phyloP scores from a whole-genome alignment of 257 asterid genomes.

The Nicotiana tomentosiformis region DNA sequence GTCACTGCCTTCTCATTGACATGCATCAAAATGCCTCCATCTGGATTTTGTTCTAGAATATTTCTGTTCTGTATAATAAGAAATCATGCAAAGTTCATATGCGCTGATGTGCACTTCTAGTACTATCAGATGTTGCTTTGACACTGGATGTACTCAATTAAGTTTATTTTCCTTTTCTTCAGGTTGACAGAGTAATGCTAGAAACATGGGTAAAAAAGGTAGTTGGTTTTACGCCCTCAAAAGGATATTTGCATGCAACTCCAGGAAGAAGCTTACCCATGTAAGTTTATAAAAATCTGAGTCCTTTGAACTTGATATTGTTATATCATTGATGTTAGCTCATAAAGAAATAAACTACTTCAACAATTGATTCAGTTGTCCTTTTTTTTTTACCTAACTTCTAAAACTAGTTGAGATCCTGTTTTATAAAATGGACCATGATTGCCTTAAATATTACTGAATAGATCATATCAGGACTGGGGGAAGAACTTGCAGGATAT shows the following conservation, averaged over 20 bases:
- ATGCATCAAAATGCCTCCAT: background rate
- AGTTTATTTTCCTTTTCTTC: conserved; percentile 8
- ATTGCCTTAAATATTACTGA: background rate
- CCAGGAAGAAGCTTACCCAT: conserved; percentile 57
- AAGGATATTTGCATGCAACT: conserved; percentile 56
- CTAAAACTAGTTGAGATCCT: background rate
- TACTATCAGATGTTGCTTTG: background rate
- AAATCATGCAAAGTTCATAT: background rate
- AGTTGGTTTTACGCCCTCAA: conserved; percentile 94
- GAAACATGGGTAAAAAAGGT: conserved; percentile 92
- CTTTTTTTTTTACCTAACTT: background rate
- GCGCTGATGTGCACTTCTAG: background rate
- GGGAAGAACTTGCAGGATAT: background rate
- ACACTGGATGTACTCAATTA: background rate
- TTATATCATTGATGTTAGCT: background rate
- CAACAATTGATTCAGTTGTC: background rate
- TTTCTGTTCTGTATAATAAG: background rate
- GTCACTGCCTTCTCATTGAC: background rate
- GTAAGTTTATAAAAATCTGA: conserved; percentile 32
- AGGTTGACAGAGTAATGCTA: conserved; percentile 68
- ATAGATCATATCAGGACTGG: background rate
- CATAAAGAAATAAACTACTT: background rate
- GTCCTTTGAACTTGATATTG: background rate
- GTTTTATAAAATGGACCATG: background rate
- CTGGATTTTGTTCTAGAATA: background rate